phyloP scores from a whole-genome alignment of 148 eudicot genomes.

The Rheum nobile region DNA sequence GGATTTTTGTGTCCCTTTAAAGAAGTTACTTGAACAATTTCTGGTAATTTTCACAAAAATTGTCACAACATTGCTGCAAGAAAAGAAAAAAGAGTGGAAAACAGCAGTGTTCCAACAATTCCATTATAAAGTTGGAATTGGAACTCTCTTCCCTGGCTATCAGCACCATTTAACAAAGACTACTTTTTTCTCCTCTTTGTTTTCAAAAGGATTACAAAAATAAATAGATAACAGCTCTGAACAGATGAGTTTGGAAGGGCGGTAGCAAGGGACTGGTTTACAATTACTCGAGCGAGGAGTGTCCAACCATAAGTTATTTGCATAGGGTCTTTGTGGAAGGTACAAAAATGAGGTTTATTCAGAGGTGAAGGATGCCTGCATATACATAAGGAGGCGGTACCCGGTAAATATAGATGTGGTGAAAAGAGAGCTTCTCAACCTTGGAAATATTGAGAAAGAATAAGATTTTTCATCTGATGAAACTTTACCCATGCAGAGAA shows the following conservation, averaged over 20 bases:
- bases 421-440: not conserved
- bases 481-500: not conserved
- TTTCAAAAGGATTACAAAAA: not conserved
- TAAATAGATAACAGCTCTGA: not conserved
- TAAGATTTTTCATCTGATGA: not conserved
- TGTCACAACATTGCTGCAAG: not conserved
- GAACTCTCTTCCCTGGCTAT: not conserved
- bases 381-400: not conserved
- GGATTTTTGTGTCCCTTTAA: not conserved
- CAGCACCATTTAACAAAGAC: not conserved
- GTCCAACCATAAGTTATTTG: constrained; percentile 1
- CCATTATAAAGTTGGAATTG: not conserved
- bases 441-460: not conserved
- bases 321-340: not conserved
- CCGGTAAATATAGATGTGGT: not conserved
- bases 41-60: not conserved
- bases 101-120: not conserved
- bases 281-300: not conserved
- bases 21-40: not conserved
- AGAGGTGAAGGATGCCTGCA: not conserved
- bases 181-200: not conserved
- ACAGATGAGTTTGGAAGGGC: not conserved
- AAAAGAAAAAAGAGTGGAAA: not conserved
- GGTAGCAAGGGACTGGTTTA: not conserved
- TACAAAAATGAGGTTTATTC: not conserved